Percentiles rank a stretch among this genome's conserved stretches.
Evolutionary conservation across 2,329 filamentous ascomycete genomes (phyloP).

Genomic region (Tolypocladium guangdongense): DNA sequence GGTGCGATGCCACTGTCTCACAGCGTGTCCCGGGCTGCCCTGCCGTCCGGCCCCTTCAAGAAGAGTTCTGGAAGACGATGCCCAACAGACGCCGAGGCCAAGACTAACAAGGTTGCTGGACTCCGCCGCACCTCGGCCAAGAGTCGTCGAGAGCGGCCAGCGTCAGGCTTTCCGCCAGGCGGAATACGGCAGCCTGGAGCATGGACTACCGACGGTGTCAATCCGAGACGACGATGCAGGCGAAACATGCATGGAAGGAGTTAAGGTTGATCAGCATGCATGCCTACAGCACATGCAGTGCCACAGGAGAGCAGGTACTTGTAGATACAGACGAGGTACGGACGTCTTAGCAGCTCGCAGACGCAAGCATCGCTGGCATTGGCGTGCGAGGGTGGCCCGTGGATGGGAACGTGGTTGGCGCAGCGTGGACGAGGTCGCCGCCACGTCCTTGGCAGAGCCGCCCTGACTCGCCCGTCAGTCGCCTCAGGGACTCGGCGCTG

Average conservation of each 20-base stretch:
- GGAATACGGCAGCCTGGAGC: background rate
- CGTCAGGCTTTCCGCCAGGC: background rate
- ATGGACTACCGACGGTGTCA: background rate
- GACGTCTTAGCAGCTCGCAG: background rate
- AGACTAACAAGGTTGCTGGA: background rate
- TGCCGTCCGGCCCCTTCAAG: background rate
- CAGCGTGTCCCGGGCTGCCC: background rate
- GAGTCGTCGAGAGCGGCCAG: background rate
- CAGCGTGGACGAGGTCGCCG: background rate
- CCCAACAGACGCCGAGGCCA: background rate
- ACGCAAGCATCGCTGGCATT: background rate
- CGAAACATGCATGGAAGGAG: background rate
- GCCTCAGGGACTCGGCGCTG: too few species aligned
- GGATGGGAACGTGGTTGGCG: background rate
- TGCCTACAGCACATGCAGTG: background rate
- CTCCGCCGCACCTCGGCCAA: background rate
- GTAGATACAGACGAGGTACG: background rate
- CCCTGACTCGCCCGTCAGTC: too few species aligned
- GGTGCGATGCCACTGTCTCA: background rate
- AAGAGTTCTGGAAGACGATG: background rate
- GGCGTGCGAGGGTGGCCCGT: background rate
- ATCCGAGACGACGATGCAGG: background rate
- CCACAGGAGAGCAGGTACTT: background rate
- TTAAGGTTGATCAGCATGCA: background rate
- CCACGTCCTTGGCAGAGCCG: background rate